Evolutionary conservation across 805 yeast genomes (phyloP), one percentile per base, ranked within the genome.

Genomic region (Priceomyces medius): DNA sequence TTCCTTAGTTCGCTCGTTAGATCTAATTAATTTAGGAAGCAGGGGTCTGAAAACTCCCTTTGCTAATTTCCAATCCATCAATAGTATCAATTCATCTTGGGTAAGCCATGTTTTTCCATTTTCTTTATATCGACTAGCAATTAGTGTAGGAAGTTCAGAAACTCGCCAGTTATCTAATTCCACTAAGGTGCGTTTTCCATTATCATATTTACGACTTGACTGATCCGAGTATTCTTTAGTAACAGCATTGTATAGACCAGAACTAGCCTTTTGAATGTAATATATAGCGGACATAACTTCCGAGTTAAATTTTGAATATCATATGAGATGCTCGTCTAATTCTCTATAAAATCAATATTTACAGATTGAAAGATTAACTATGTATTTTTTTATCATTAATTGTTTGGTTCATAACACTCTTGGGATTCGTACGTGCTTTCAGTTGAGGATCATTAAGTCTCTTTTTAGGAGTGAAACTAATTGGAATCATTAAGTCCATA

Each of bases 401-500:
- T 20, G n/a, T 13, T n/a, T 19, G 20, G 24, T 10, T 32, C 21
- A 32, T 35, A 20, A 46, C 44, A 7, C 35, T 27, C 28, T 40
- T 13, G 7, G 55, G 45, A 27, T 50, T 41, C 3, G 21, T 3
- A n/a, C 10, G 13, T 13, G 29, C 24, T 14, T 39, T 43, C 38
- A 42, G 42, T 32, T 47, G 42, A 18, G 42, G 47, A 34, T 48
- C 49, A 27, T 51, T 53, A 20, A 66, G 46, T 48, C 74, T 55
- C 26, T 41, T 53, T 43, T 69, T 69, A 3, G 83, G 80, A 2
- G 76, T 64, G 50, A 65, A 73, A 36, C 68, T 61, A 17, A 83
- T 65, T 1, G 96, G 96, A 56, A 84, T 64, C 26, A 71, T 61
- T 51, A 69, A 65, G 55, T 90, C 93, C 54, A 91, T 64, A 13